phyloP scores from a whole-genome alignment of 2,329 filamentous ascomycete genomes.

The Helicocarpus griseus region DNA sequence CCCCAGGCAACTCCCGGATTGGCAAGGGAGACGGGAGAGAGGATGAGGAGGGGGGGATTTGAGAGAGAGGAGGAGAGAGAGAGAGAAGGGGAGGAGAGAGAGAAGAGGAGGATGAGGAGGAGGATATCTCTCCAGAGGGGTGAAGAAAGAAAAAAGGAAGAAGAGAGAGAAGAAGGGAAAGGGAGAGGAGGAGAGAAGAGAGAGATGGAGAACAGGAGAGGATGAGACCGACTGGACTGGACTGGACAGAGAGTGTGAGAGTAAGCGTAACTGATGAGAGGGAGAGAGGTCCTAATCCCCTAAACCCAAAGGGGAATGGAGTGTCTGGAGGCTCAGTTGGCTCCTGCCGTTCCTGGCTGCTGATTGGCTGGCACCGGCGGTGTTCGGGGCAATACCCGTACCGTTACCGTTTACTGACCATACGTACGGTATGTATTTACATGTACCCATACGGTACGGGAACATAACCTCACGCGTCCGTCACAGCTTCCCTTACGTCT shows the following conservation, averaged over 20 bases:
- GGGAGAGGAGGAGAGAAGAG: constrained; percentile 27
- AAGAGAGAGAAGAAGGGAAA: constrained; percentile 27
- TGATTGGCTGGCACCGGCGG: background rate
- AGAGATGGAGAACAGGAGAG: constrained; percentile 16
- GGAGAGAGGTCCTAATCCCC: too few relatives aligned
- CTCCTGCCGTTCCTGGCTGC: background rate
- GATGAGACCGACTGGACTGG: constrained; percentile 17
- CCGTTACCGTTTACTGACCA: too few relatives aligned
- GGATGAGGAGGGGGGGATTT: constrained; percentile 15
- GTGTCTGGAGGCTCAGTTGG: background rate
- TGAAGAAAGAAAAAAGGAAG: constrained; percentile 20
- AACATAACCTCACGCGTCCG: too few relatives aligned
- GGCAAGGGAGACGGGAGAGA: constrained; percentile 18
- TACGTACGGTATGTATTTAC: too few relatives aligned
- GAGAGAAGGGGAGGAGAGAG: constrained; percentile 14
- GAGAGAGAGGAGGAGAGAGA: constrained; percentile 18
- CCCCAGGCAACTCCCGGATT: constrained; percentile 32
- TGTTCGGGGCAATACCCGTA: background rate
- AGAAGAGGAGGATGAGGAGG: constrained; percentile 22
- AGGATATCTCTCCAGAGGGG: constrained; percentile 13
- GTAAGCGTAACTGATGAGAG: background rate
- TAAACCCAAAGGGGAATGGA: background rate
- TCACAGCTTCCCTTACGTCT: too few relatives aligned
- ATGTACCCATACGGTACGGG: too few relatives aligned
- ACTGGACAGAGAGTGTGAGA: too few relatives aligned